Percentiles rank a stretch among this genome's conserved stretches.
Evolutionary conservation across 1,284 basidiomycete genomes (phyloP).

Genomic region (Malassezia furfur): DNA sequence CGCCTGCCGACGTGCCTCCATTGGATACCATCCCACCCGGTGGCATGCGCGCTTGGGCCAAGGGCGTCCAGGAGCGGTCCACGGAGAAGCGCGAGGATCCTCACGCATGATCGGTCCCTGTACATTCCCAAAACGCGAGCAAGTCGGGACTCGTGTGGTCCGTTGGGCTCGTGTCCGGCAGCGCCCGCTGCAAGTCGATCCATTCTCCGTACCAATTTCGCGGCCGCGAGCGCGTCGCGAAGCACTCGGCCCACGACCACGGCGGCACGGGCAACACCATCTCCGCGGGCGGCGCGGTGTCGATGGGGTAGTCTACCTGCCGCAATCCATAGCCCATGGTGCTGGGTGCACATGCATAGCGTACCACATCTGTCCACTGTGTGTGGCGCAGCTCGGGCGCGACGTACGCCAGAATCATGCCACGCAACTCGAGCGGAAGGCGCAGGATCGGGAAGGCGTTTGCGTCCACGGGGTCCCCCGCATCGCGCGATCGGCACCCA

Average conservation of each 20-base stretch:
- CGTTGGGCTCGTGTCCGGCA: background rate
- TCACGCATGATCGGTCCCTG: background rate
- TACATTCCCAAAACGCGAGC: constrained; percentile 17
- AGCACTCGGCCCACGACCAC: constrained; percentile 17
- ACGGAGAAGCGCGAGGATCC: background rate
- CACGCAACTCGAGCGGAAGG: constrained; percentile 12
- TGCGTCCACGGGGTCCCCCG: background rate
- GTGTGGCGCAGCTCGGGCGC: background rate
- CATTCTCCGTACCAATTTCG: constrained; percentile 16
- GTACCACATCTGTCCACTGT: constrained; percentile 7
- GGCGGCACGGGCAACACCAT: constrained; percentile 2
- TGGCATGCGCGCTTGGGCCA: constrained; percentile 11
- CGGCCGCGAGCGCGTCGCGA: background rate
- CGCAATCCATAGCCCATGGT: constrained; percentile 8
- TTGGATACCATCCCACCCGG: constrained; percentile 6
- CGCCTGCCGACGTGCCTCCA: constrained; percentile 17
- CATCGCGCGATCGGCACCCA: constrained; percentile 7
- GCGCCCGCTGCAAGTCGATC: constrained; percentile 2
- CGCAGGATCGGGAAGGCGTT: constrained; percentile 6
- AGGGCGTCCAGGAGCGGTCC: background rate
- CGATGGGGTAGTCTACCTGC: background rate
- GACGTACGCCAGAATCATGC: background rate
- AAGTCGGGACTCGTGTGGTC: background rate
- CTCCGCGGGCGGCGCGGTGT: background rate
- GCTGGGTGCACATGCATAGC: constrained; percentile 13